Evolutionary conservation across 305 asterid genomes (phyloP).

Genomic region (Striga hermonthica): DNA sequence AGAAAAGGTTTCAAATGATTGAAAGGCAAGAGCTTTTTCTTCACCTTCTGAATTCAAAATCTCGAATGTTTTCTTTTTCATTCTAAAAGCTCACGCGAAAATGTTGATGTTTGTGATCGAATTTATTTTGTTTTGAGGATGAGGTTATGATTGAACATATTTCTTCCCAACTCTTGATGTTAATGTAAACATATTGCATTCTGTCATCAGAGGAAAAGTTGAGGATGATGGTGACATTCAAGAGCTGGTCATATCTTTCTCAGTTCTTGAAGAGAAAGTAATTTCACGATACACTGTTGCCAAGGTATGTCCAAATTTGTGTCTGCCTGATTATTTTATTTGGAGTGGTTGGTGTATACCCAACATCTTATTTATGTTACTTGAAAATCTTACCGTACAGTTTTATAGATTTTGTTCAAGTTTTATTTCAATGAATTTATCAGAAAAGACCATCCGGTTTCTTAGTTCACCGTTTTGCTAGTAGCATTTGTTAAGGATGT

Average conservation of each 20-base stretch:
- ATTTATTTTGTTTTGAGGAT: conserved; percentile 20
- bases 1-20: neutral
- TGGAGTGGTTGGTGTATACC: conserved; percentile 11
- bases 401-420: neutral
- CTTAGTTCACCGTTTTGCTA: conserved; percentile 3
- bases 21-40: conserved; percentile 19
- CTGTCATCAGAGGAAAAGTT: conserved; percentile 54
- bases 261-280: conserved; percentile 91
- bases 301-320: conserved; percentile 56
- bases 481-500: conserved; percentile 12
- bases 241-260: conserved; percentile 73
- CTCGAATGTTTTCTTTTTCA: neutral
- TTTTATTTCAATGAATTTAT: neutral
- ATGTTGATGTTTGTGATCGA: conserved; percentile 13
- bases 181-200: conserved; percentile 28
- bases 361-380: conserved; percentile 15
- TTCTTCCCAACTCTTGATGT: conserved; percentile 26
- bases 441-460: neutral
- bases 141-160: conserved; percentile 21
- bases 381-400: conserved; percentile 2
- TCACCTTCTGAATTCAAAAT: conserved; percentile 24
- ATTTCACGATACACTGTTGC: conserved; percentile 86
- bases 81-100: conserved; percentile 10
- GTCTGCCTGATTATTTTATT: conserved; percentile 23
- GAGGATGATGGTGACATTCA: conserved; percentile 79